A percentile compares a stretch with the other conserved stretches of the same genome.
Conservation (phyloP, 1,284 basidiomycete species). For the Ceratobasidium sp. region DNA sequence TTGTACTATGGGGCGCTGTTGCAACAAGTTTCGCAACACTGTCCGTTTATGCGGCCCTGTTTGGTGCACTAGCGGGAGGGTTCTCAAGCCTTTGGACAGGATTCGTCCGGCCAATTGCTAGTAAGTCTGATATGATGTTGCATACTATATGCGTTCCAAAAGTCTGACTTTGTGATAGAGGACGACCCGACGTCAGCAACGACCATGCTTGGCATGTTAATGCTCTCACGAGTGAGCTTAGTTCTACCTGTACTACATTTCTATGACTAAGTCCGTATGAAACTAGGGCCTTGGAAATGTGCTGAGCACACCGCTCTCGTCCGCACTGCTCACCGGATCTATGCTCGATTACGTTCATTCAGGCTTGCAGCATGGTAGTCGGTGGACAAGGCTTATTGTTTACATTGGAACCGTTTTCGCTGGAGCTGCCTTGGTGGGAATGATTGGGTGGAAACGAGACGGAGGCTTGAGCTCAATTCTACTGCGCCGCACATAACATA, state of each 20-base stretch:
- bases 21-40: slow-evolving; percentile 12
- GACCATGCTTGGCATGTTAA: slow-evolving; percentile 36
- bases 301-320: slow-evolving; percentile 31
- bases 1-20: slow-evolving; percentile 24
- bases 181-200: slow-evolving; percentile 36
- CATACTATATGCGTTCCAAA: not conserved
- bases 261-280: not conserved
- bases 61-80: slow-evolving; percentile 29
- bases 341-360: slow-evolving; percentile 14
- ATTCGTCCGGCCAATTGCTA: slow-evolving; percentile 32
- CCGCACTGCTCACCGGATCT: slow-evolving; percentile 17
- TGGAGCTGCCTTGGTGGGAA: slow-evolving; percentile 9
- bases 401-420: slow-evolving; percentile 32
- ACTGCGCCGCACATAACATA: not conserved
- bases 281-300: slow-evolving; percentile 35
- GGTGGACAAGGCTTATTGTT: slow-evolving; percentile 18
- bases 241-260: not conserved
- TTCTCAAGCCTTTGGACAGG: slow-evolving; percentile 38
- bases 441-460: slow-evolving; percentile 18
- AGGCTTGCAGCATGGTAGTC: slow-evolving; percentile 28
- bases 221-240: slow-evolving; percentile 26
- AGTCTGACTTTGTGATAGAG: not conserved
- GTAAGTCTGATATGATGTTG: not conserved
- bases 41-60: slow-evolving; percentile 16
- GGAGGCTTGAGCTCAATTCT: not conserved